phyloP scores from a whole-genome alignment of 2,329 filamentous ascomycete species.

The Hypomyces rosellus region DNA sequence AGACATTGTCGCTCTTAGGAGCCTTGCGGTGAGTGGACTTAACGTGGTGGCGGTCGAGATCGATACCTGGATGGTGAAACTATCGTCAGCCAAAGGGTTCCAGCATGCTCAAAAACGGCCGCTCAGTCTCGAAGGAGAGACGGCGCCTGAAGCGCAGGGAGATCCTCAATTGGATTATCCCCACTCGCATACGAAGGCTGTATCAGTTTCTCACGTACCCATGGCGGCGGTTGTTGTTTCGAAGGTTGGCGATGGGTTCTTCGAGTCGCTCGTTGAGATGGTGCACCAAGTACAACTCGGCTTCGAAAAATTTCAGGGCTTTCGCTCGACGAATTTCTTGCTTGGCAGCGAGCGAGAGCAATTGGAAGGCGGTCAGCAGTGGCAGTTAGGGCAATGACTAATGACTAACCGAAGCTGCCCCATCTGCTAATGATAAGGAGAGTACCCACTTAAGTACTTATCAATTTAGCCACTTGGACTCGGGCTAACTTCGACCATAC shows the following conservation, averaged over 20 bases:
- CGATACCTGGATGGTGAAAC: conserved; percentile 55
- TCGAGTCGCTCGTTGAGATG: conserved; percentile 31
- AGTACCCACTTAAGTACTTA: too few relatives aligned
- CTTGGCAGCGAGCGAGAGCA: conserved; percentile 5
- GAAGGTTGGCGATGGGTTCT: conserved; percentile 35
- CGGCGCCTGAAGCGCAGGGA: conserved; percentile 13
- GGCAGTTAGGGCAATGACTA: conserved; percentile 39
- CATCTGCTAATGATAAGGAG: too few relatives aligned
- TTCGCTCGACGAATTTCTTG: conserved; percentile 10
- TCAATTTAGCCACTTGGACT: too few relatives aligned
- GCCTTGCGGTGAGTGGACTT: conserved; percentile 78
- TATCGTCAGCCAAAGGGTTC: conserved; percentile 57
- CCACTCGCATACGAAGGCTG: conserved; percentile 48
- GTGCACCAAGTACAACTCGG: conserved; percentile 15
- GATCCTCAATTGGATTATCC: conserved; percentile 18
- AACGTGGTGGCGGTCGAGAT: conserved; percentile 65
- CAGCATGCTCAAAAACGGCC: conserved; percentile 54
- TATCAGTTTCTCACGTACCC: conserved; percentile 48
- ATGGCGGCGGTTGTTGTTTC: conserved; percentile 46
- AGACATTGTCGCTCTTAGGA: conserved; percentile 97
- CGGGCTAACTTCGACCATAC: too few relatives aligned
- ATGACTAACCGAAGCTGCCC: conserved; percentile 1
- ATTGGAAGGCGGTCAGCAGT: conserved; percentile 31
- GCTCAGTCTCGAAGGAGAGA: conserved; percentile 18
- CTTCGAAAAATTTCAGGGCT: conserved; percentile 25